These are phyloP conservation scores for Tylopilus intermedius DNA, from an alignment of 768 basidiomycete genomes.

Conservation along the genomic window DNA sequence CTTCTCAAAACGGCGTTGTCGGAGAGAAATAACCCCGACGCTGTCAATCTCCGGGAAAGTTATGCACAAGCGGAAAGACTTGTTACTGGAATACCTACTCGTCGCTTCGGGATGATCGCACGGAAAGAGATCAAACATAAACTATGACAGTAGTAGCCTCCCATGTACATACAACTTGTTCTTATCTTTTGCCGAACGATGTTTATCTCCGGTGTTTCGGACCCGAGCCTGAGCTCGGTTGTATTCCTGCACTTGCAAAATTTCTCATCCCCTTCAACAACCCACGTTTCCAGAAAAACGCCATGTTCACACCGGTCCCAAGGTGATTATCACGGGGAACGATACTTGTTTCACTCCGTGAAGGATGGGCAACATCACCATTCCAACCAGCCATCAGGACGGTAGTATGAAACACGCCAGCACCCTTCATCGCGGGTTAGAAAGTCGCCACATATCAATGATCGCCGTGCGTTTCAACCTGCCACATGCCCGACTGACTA, in stretches of 20 bases:
- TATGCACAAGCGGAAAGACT: slow-evolving; percentile 67
- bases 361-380: neutral
- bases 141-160: slow-evolving; percentile 30
- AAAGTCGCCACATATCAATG: slow-evolving; percentile 57
- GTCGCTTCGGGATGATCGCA: slow-evolving; percentile 53
- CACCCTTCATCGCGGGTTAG: slow-evolving; percentile 44
- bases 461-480: slow-evolving; percentile 29
- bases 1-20: slow-evolving; percentile 52
- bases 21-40: slow-evolving; percentile 61
- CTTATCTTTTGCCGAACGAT: neutral
- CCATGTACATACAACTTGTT: neutral
- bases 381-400: neutral
- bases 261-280: neutral
- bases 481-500: neutral
- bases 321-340: neutral
- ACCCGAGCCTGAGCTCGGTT: neutral
- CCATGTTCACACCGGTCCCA: neutral
- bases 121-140: slow-evolving; percentile 65
- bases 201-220: neutral
- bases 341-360: neutral
- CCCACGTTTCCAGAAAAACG: neutral
- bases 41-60: slow-evolving; percentile 62
- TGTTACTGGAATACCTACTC: slow-evolving; percentile 51
- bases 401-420: slow-evolving; percentile 6
- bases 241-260: neutral